These are phyloP conservation scores for Stylosanthes scabra DNA, from an alignment of 331 rosid genomes.

Conservation along the genomic window DNA sequence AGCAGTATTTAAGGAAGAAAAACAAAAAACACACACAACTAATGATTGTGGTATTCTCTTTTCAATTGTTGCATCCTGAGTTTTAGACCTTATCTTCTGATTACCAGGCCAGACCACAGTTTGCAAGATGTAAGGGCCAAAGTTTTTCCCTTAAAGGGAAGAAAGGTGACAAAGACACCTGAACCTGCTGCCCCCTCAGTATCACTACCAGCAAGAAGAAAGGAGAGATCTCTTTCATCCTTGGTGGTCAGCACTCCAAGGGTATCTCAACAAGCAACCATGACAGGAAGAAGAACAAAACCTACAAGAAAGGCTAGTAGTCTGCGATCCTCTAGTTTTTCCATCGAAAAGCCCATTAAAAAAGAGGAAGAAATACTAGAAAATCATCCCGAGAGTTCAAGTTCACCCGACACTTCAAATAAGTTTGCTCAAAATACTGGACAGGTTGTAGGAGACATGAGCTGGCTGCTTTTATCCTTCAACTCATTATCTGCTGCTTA, in stretches of 20 bases:
- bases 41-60: constrained; percentile 19
- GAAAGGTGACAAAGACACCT: constrained; percentile 60
- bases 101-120: constrained; percentile 89
- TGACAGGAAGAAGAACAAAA: constrained; percentile 88
- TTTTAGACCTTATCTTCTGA: constrained; percentile 28
- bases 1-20: neutral
- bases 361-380: constrained; percentile 66
- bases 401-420: constrained; percentile 67
- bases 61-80: constrained; percentile 32
- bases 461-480: constrained; percentile 31
- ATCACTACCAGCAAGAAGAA: constrained; percentile 77
- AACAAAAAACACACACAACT: neutral
- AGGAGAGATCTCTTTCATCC: constrained; percentile 95
- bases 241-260: constrained; percentile 91
- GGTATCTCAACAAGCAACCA: constrained; percentile 68
- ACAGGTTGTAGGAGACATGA: constrained; percentile 61
- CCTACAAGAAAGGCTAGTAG: constrained; percentile 77
- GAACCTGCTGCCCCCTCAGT: constrained; percentile 59
- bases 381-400: constrained; percentile 65
- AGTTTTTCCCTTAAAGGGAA: constrained; percentile 77
- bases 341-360: constrained; percentile 59
- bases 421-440: constrained; percentile 57
- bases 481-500: constrained; percentile 15
- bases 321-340: constrained; percentile 64
- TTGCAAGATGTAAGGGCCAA: constrained; percentile 88